Percentiles rank a stretch among this genome's conserved stretches.
Conservation (phyloP, 371 early-diverging fungal species). For the Amoeboaphelidium protococcarum region DNA sequence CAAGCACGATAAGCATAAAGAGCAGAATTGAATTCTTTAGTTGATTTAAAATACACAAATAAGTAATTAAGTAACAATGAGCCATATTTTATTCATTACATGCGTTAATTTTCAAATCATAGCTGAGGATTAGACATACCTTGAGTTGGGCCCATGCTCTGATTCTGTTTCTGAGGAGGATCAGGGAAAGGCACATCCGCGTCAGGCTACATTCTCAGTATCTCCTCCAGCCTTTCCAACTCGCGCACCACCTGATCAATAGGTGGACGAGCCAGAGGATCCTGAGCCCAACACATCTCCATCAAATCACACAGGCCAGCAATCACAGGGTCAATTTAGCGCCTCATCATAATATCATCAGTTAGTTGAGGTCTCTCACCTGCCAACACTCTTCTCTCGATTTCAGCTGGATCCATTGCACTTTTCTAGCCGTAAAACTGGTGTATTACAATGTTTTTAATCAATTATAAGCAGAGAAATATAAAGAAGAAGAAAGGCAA, state of each 20-base stretch:
- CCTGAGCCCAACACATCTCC: neutral
- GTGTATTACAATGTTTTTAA: too few species aligned
- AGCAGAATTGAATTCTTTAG: too few species aligned
- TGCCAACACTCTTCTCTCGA: neutral
- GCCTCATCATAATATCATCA: neutral
- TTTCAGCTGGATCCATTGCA: neutral
- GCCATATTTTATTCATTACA: too few species aligned
- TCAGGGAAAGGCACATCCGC: neutral
- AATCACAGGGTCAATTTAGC: neutral
- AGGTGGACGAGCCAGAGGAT: neutral
- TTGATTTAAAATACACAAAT: too few species aligned
- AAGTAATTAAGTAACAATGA: too few species aligned
- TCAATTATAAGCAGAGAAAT: slow-evolving; percentile 1
- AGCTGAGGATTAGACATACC: too few species aligned
- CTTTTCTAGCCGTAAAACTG: too few species aligned
- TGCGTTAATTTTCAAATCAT: too few species aligned
- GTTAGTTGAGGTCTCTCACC: neutral
- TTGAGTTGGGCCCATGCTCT: too few species aligned
- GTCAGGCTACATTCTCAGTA: neutral
- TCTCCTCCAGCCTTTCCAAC: neutral
- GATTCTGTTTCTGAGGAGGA: too few species aligned
- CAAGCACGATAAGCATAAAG: slow-evolving; percentile 10
- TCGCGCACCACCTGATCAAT: neutral
- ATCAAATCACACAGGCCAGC: neutral
- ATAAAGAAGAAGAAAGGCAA: slow-evolving; percentile 1